Base-by-base conservation (phyloP, 176 grass and related monocot genomes). In the Musa acuminata region DNA sequence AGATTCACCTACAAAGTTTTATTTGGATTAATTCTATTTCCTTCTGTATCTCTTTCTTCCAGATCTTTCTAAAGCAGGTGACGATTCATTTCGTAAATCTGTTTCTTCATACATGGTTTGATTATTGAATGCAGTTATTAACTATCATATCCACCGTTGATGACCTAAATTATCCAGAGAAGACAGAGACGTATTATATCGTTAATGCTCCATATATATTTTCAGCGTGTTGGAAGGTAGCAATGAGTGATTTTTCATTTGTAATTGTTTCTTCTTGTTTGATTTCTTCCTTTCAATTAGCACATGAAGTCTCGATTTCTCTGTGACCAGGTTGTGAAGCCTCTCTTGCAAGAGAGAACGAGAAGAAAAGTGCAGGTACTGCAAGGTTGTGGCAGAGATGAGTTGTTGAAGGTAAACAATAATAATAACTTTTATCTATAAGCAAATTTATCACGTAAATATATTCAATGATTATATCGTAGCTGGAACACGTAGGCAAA, bases 151-250 rank as follows among this genome's bases (percentile, higher is more conserved):
- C 90, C 64, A 88, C 90, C 13, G 85, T 98, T 50, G 94, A 98
- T 62, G 94, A 98, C 75, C 66, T 93, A 49, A 91, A 98, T 87
- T 98, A 98, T 76, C 94, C 94, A 72, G 94, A 97, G 78, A 97
- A 87, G 80, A 88, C 90, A 0, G 85, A 91, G 25, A 85, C 83
- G 50, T 98, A 98, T 77, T 98, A 90, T 79, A 91, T 98, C 77
- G 94, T 98, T 58, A 93, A 98, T 82, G 78, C 88, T 83, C 94
- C 94, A 76, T 91, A 98, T 55, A 88, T 98, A 87, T 98, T 93
- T 83, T 91, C 94, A 11, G 85, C 94, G 6, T 93, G 94, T 81
- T 98, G 94, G 94, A 98, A 90, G 90, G 90, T 98, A 80, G 72
- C 9, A 74, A 58, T 49, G 25, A 26, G 51, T 16, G 62, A 73